Conservation (phyloP, 2,329 filamentous ascomycete genomes). For the Phyllosticta paracitricarpa region DNA sequence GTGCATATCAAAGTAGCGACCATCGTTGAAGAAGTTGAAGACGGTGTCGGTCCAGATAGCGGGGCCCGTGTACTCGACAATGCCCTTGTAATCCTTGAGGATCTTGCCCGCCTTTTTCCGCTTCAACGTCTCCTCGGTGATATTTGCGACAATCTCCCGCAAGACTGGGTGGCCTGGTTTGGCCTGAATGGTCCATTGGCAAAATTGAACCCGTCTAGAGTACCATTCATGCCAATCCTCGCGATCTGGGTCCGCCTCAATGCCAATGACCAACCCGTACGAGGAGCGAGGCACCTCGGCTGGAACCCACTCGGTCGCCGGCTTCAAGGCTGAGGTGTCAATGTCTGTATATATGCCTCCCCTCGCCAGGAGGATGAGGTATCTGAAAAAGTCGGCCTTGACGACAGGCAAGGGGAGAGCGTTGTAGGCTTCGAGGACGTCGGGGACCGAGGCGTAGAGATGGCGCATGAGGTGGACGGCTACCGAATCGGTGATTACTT, state of each 20-base stretch:
- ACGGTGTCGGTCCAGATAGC: slow-evolving; percentile 89
- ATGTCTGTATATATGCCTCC: slow-evolving; percentile 75
- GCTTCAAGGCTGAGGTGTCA: slow-evolving; percentile 76
- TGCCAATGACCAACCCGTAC: slow-evolving; percentile 82
- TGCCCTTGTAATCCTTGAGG: slow-evolving; percentile 56
- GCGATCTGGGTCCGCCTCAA: slow-evolving; percentile 91
- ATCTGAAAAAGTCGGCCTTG: slow-evolving; percentile 58
- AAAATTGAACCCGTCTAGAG: slow-evolving; percentile 91
- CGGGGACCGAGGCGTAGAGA: slow-evolving; percentile 63
- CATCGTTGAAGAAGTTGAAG: slow-evolving; percentile 90
- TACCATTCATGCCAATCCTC: slow-evolving; percentile 94
- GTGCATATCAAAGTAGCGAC: slow-evolving; percentile 73
- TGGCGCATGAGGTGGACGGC: slow-evolving; percentile 73
- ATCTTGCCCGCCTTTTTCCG: slow-evolving; percentile 61
- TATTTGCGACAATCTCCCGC: slow-evolving; percentile 73
- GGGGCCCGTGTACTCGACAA: slow-evolving; percentile 91
- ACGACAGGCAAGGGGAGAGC: slow-evolving; percentile 41
- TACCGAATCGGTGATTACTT: slow-evolving; percentile 89
- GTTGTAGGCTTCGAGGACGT: slow-evolving; percentile 40
- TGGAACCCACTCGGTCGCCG: slow-evolving; percentile 82
- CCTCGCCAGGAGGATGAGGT: slow-evolving; percentile 62
- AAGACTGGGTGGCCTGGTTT: slow-evolving; percentile 92
- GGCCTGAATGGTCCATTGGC: slow-evolving; percentile 96
- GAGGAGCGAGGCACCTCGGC: slow-evolving; percentile 62
- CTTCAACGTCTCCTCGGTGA: slow-evolving; percentile 71